A percentile compares a stretch with the other conserved stretches of the same genome.
Conservation (phyloP, 371 early-diverging fungal genomes). For the Haplosporangium sp. region DNA sequence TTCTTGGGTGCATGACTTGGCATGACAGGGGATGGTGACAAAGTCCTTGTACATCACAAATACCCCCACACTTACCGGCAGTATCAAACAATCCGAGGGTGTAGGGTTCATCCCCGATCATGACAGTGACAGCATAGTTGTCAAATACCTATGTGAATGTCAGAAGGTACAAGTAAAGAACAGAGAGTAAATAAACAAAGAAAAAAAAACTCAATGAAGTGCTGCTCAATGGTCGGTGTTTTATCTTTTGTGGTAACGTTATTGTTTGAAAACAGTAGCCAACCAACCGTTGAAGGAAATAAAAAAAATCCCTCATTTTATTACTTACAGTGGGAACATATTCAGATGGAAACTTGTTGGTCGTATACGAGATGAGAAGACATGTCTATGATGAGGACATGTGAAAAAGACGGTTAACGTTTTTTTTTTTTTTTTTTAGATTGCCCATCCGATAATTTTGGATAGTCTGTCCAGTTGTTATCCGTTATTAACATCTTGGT, state of each 20-base stretch:
- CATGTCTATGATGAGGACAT: conserved; percentile 78
- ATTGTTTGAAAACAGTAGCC: conserved; percentile 1
- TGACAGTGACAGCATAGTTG: conserved; percentile 98
- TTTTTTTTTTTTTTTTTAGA: neutral
- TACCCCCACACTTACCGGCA: conserved; percentile 75
- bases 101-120: conserved; percentile 95
- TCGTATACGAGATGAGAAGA: conserved; percentile 97
- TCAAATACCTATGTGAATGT: conserved; percentile 87
- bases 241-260: neutral
- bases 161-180: neutral
- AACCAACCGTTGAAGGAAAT: neutral
- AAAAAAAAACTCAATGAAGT: neutral
- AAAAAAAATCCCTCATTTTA: neutral
- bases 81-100: conserved; percentile 97
- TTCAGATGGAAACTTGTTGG: conserved; percentile 98
- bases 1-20: conserved; percentile 23
- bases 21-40: conserved; percentile 7
- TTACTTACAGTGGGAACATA: conserved; percentile 95
- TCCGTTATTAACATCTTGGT: conserved; percentile 5
- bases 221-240: neutral
- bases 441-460: neutral
- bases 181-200: neutral
- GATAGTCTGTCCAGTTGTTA: neutral
- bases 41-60: neutral
- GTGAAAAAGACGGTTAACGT: neutral